Evolutionary conservation across 306 rosid genomes (phyloP), one percentile per base, ranked within the genome.

Genomic region (Elaeagnus macrophylla): DNA sequence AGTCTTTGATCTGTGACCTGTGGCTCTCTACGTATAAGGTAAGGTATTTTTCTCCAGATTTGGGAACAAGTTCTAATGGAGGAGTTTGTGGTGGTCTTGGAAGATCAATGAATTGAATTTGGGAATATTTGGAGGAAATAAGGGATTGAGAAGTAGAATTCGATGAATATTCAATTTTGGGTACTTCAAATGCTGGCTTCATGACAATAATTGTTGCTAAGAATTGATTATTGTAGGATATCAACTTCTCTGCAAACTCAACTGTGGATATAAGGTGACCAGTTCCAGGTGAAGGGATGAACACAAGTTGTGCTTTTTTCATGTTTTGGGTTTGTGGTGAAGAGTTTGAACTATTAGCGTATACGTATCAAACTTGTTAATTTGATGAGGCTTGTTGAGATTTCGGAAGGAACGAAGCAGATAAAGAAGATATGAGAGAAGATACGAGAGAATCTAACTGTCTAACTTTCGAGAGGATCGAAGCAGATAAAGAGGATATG

Each of bases 241-340:
- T 9, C 13, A 73, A 46, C 32, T 50, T 57, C 36, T 61, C 61
- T 0, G 72, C 61, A 8, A 72, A 51, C 48, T 72, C 72, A 3
- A 61, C 12, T 1, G 20, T 20, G 7, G 72, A 56, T 35, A 55
- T 52, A 4, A 66, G 46, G 43, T 72, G 77, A 3, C 72, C 72
- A 0, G 16, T 7, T 10, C 10, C 38, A 15, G 72, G 64, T 7
- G 52, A 12, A 11, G 72, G 71, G 3, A 71, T 17, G 50, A 66
- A 55, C 5, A 67, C 69, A 1, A 72, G 61, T 56, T 61, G 65
- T 50, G 42, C 37, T 66, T 43, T 66, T 51, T 55, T 43, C 77
- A 65, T 65, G 7, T 2, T 15, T 7, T n/a, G n/a, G n/a, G n/a
- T 8, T 18, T 1, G 12, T 45, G 12, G 7, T 42, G 49, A 3